Evolutionary conservation across 2,329 filamentous ascomycete species (phyloP).

Genomic region (Xylariaceae sp.): DNA sequence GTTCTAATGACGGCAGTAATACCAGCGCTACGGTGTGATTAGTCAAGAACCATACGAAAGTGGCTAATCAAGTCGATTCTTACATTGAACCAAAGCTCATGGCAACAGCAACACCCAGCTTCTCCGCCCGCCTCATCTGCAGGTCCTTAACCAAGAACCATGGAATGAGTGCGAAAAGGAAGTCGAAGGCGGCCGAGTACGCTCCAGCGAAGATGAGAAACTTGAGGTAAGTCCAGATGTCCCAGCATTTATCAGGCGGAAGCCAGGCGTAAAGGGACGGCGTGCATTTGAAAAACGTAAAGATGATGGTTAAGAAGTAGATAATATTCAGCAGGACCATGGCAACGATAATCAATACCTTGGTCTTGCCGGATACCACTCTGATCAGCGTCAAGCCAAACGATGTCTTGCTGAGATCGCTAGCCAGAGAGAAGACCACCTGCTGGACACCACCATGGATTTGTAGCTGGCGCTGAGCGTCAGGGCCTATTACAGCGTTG

Average conservation of each 20-base stretch:
- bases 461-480: slow-evolving; percentile 5
- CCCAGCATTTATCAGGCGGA: slow-evolving; percentile 21
- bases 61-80: not conserved
- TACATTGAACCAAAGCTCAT: slow-evolving; percentile 28
- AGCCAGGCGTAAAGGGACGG: slow-evolving; percentile 20
- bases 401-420: slow-evolving; percentile 23
- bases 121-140: slow-evolving; percentile 30
- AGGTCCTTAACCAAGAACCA: slow-evolving; percentile 32
- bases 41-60: not conserved
- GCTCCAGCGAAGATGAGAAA: slow-evolving; percentile 22
- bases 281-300: slow-evolving; percentile 22
- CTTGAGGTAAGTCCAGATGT: slow-evolving; percentile 17
- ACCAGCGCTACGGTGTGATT: slow-evolving; percentile 15
- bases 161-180: slow-evolving; percentile 28
- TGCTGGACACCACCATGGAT: slow-evolving; percentile 24
- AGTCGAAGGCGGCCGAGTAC: slow-evolving; percentile 28
- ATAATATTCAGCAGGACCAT: slow-evolving; percentile 20
- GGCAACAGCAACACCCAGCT: slow-evolving; percentile 30
- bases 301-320: slow-evolving; percentile 22
- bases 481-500: not conserved
- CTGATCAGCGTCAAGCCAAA: slow-evolving; percentile 22
- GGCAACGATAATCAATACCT: slow-evolving; percentile 12
- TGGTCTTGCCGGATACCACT: slow-evolving; percentile 19
- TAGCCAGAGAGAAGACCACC: slow-evolving; percentile 20
- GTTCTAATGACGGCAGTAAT: slow-evolving; percentile 25